These are phyloP conservation scores for Suillus fuscotomentosus DNA, from an alignment of 768 basidiomycete genomes.

Conservation along the genomic window DNA sequence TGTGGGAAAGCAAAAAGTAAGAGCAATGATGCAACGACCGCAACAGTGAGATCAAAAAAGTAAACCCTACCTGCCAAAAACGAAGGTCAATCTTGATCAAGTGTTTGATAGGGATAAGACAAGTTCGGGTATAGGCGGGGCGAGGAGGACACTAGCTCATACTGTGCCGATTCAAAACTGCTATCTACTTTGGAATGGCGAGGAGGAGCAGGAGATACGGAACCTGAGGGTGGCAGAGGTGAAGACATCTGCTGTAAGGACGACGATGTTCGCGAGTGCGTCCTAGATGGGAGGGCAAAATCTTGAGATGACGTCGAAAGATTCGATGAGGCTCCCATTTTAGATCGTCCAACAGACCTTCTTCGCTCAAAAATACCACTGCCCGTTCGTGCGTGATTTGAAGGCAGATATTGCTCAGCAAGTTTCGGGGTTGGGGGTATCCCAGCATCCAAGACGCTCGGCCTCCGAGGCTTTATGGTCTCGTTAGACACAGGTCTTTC, in stretches of 20 bases:
- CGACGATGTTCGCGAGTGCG: conserved; percentile 9
- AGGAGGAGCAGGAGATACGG: conserved; percentile 27
- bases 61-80: neutral
- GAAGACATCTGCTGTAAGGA: conserved; percentile 12
- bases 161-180: conserved; percentile 64
- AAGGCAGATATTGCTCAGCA: conserved; percentile 46
- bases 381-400: conserved; percentile 31
- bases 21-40: neutral
- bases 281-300: conserved; percentile 14
- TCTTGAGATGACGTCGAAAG: conserved; percentile 32
- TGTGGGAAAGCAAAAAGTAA: conserved; percentile 1
- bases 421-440: conserved; percentile 66
- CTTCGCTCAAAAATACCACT: conserved; percentile 30
- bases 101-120: conserved; percentile 56
- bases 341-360: conserved; percentile 20
- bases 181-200: conserved; percentile 31
- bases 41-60: neutral
- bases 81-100: conserved; percentile 40
- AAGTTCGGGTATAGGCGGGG: conserved; percentile 44
- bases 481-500: conserved; percentile 37
- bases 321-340: conserved; percentile 17
- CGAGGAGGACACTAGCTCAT: conserved; percentile 55
- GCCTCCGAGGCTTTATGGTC: conserved; percentile 40
- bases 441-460: conserved; percentile 44
- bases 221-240: conserved; percentile 17